These are phyloP conservation scores for Aspergillus caelatus DNA, from an alignment of 2,329 filamentous ascomycete species.

Conservation along the genomic window DNA sequence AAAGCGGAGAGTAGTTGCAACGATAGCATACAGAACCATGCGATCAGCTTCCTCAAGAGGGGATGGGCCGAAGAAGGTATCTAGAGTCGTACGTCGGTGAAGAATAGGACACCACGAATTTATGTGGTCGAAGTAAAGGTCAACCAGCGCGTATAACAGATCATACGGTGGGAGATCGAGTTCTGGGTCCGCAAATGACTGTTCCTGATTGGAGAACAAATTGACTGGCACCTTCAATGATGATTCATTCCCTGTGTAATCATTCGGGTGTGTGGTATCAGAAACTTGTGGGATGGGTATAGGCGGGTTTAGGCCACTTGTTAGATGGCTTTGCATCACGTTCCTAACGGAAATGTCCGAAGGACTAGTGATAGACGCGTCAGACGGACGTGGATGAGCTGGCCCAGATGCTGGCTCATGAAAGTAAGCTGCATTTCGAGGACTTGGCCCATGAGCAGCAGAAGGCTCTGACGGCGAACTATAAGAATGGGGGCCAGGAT, in stretches of 20 bases:
- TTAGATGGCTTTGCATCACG: conserved; percentile 24
- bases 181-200: conserved; percentile 55
- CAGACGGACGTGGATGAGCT: conserved; percentile 49
- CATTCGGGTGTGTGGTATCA: conserved; percentile 25
- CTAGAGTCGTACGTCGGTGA: conserved; percentile 79
- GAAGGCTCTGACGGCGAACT: conserved; percentile 56
- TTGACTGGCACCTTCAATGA: conserved; percentile 63
- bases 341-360: conserved; percentile 36
- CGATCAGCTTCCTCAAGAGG: conserved; percentile 79
- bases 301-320: conserved; percentile 25
- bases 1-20: conserved; percentile 83
- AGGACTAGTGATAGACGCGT: conserved; percentile 45
- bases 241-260: conserved; percentile 51
- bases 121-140: conserved; percentile 78
- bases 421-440: conserved; percentile 62
- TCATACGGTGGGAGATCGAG: conserved; percentile 75
- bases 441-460: conserved; percentile 57
- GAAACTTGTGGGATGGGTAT: conserved; percentile 27
- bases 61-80: conserved; percentile 77
- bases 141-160: conserved; percentile 70
- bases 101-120: conserved; percentile 88
- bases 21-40: conserved; percentile 83
- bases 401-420: conserved; percentile 61
- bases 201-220: conserved; percentile 53
- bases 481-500: conserved; percentile 33